Base-by-base conservation (phyloP, 139 green algal genomes). In the Volvox africanus region DNA sequence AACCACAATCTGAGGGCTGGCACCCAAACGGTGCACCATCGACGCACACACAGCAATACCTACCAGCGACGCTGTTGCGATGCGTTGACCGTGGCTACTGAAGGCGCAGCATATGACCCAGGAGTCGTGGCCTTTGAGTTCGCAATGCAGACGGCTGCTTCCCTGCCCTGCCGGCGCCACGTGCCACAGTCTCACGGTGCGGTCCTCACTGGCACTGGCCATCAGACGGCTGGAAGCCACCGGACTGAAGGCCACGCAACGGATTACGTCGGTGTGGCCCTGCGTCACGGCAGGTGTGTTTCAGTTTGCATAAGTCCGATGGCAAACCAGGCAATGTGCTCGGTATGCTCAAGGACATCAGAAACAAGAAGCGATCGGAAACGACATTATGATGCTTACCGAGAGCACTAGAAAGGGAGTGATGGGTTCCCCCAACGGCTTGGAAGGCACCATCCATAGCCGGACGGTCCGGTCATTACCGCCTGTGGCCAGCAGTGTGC, bases 201-300 rank as follows among this genome's bases (percentile, higher is more conserved):
- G 82, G 82, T 88, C 82, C 82, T 88, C 82, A 68, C 55, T 78
- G 11, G 82, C 82, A 32, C 16, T 33, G 33, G 82, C 82, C 82
- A 88, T 32, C 33, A 88, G 65, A 32, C 82, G 82, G 61, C 28
- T 61, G 18, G 82, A 80, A 33, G 82, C 19, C 26, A 88, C 82
- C 28, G 82, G 82, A 32, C 55, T 78, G 82, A 88, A 88, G 82
- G 82, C 82, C 32, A 88, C 82, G 62, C 82, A 88, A 32, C 82
- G 82, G 20, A 88, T 88, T 14, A 88, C 82, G 82, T 88, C 82
- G 62, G 82, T 88, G 82, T 88, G 82, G 82, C 82, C 82, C 82
- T 88, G 82, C 30, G 11, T 9, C 44, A 55, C 44, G 44, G 5
- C 44, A 9, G 44, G 44, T 55, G 44, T 55, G 44, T 55, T 9